phyloP scores from a whole-genome alignment of 805 yeast species.

The Clavispora asparagi region DNA sequence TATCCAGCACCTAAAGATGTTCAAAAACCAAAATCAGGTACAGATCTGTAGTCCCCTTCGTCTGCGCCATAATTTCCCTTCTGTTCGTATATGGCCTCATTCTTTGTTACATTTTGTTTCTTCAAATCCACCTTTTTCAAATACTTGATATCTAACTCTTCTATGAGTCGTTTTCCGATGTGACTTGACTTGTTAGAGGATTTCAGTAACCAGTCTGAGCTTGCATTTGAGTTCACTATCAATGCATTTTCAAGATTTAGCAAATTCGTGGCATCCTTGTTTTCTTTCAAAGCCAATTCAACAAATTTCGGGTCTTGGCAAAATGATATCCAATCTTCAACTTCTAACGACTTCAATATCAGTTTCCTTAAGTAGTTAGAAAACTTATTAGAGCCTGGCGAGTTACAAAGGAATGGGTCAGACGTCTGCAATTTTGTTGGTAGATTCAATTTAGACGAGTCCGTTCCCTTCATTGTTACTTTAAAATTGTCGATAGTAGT shows the following conservation, averaged over 20 bases:
- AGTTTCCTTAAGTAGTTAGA: constrained; percentile 8
- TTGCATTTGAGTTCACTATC: constrained; percentile 11
- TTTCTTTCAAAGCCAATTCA: constrained; percentile 15
- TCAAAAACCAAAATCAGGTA: constrained; percentile 21
- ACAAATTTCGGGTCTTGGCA: constrained; percentile 10
- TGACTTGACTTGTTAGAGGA: constrained; percentile 9
- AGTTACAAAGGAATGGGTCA: constrained; percentile 19
- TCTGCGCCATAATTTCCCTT: constrained; percentile 21
- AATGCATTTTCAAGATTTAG: constrained; percentile 28
- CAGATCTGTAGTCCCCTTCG: constrained; percentile 21
- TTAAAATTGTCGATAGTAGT: constrained; percentile 12
- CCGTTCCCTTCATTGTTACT: constrained; percentile 12
- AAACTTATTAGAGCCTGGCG: constrained; percentile 29
- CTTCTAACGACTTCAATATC: constrained; percentile 7
- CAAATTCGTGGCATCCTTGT: constrained; percentile 20
- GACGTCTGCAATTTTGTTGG: constrained; percentile 5
- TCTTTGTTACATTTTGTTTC: constrained; percentile 7
- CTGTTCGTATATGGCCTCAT: constrained; percentile 1
- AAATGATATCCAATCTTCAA: constrained; percentile 3
- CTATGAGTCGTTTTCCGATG: constrained; percentile 17
- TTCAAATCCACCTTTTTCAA: constrained; percentile 16
- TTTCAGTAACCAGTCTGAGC: constrained; percentile 14
- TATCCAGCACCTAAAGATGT: not conserved
- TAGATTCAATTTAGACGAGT: constrained; percentile 15
- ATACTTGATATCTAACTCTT: constrained; percentile 19